Evolutionary conservation across 805 yeast genomes (phyloP).

Genomic region (Ogataea nitratoaversa): DNA sequence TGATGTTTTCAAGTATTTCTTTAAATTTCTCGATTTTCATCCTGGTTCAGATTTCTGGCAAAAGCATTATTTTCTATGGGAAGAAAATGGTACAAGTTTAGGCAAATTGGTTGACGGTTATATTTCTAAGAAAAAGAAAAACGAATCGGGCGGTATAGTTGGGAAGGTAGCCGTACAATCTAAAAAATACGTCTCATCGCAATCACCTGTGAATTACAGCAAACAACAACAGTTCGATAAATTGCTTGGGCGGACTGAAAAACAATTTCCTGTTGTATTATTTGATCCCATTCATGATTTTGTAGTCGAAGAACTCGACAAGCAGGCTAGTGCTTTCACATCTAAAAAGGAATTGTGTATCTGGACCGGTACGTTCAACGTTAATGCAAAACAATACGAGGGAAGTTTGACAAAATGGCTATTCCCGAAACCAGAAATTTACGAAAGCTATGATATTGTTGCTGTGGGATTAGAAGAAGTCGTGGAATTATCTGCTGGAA

Average conservation of each 20-base stretch:
- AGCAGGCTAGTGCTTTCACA: constrained; percentile 37
- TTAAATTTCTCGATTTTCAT: constrained; percentile 37
- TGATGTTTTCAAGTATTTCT: constrained; percentile 43
- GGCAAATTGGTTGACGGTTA: constrained; percentile 37
- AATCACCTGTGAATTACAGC: constrained; percentile 15
- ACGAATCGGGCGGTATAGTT: constrained; percentile 40
- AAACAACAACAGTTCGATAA: constrained; percentile 35
- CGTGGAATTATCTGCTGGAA: constrained; percentile 77
- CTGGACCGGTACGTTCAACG: constrained; percentile 51
- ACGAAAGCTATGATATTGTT: constrained; percentile 57
- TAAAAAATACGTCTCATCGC: constrained; percentile 29
- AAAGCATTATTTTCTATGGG: constrained; percentile 44
- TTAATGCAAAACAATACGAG: constrained; percentile 44
- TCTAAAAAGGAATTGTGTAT: constrained; percentile 37
- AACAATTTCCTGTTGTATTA: constrained; percentile 40
- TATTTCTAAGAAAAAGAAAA: constrained; percentile 35
- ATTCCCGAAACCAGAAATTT: constrained; percentile 37
- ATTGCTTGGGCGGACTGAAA: constrained; percentile 44
- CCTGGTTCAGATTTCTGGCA: constrained; percentile 30
- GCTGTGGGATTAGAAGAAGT: constrained; percentile 88
- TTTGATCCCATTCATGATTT: constrained; percentile 54
- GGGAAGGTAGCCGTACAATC: constrained; percentile 39
- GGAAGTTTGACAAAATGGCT: constrained; percentile 42
- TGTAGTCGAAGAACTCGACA: constrained; percentile 38
- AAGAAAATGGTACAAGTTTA: constrained; percentile 39